Evolutionary conservation across 441 rosid genomes (phyloP), one percentile per base, ranked within the genome.

Genomic region (Syzygium syzygioides): DNA sequence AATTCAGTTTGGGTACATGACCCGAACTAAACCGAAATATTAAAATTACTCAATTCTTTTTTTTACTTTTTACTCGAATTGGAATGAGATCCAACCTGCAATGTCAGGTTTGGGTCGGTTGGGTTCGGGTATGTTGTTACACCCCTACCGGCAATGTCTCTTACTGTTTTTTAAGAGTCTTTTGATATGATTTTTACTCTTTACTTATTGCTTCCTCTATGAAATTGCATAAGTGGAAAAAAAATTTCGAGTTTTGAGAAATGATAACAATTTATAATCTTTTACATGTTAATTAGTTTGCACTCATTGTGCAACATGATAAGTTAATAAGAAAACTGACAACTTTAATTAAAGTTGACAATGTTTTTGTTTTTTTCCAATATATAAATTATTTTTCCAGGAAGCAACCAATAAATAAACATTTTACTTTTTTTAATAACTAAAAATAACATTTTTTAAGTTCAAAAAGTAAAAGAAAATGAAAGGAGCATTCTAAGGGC

Each of bases 101-200:
- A 64, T n/a, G 32, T 64, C 15, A 4, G 7, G 37, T 64, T 64
- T 0, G 37, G 18, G 37, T 15, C 9, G 3, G 0, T 64, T 64
- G 5, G 71, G 71, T 64, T 64, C 20, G 15, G 9, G 37, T 30
- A 15, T 64, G 37, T 30, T 64, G 4, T 64, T 1, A 0, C 3
- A 30, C 10, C 10, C 5, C 17, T n/a, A 30, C 1, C 2, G 0
- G 4, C 1, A 64, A 14, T 3, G 37, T 64, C 20, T 3, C 37
- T 64, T 18, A 30, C 32, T 64, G 9, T 7, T 64, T 64, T n/a
- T 12, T 26, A 4, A 14, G 71, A 64, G 71, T n/a, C 9, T 62
- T 1, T 7, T n/a, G 34, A 62, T n/a, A 3, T 62, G 37, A 0
- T 64, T 30, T 64, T 64, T 12, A 12, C 11, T n/a, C 37, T 7